Evolutionary conservation across 257 asterid genomes (phyloP).

Genomic region (Solanum sitiens): DNA sequence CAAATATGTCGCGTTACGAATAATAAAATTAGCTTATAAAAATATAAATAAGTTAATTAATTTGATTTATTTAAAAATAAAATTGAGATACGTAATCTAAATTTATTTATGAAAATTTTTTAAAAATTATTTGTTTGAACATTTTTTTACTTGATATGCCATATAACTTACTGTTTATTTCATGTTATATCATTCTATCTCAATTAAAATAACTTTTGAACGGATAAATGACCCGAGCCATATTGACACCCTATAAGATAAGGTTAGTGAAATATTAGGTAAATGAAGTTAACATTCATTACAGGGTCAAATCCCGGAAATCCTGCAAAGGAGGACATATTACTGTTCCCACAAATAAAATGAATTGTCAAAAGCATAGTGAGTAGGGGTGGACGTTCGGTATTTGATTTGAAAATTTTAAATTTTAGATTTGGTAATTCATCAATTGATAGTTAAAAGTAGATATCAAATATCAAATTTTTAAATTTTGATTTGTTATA

Average conservation of each 20-base stretch:
- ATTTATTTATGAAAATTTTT: too few relatives aligned
- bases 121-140: too few relatives aligned
- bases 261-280: not conserved
- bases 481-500: too few relatives aligned
- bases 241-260: not conserved
- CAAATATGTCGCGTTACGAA: not conserved
- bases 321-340: slow-evolving; percentile 3
- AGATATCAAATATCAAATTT: too few relatives aligned
- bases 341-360: not conserved
- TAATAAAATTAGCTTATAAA: too few relatives aligned
- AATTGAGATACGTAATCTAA: not conserved
- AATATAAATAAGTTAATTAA: too few relatives aligned
- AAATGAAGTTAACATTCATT: not conserved
- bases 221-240: not conserved
- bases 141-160: too few relatives aligned
- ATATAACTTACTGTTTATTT: too few relatives aligned
- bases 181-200: not conserved
- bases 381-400: not conserved
- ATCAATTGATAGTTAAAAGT: not conserved
- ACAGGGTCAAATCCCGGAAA: slow-evolving; percentile 6
- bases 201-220: not conserved
- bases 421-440: too few relatives aligned
- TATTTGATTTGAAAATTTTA: too few relatives aligned
- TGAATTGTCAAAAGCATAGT: not conserved
- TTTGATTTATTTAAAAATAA: too few relatives aligned